Conservation (phyloP, 345 rosid genomes). For the Reutealis trisperma region DNA sequence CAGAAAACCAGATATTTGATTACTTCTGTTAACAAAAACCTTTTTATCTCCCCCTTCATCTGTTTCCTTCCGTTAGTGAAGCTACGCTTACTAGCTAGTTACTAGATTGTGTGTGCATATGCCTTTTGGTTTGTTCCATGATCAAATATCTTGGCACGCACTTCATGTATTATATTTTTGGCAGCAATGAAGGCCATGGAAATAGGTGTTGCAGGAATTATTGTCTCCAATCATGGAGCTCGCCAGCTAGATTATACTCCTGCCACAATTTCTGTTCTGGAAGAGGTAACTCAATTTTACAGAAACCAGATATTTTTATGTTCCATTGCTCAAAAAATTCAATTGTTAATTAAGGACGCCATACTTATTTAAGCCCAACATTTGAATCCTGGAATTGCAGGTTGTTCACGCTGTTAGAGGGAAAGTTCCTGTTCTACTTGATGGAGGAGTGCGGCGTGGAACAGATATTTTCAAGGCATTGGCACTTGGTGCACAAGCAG, state of each 20-base stretch:
- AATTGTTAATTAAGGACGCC: background rate
- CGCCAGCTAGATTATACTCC: conserved; percentile 77
- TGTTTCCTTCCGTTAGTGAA: no score
- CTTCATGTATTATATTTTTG: background rate
- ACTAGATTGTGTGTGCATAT: no score
- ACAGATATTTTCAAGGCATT: conserved; percentile 89
- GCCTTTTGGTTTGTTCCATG: background rate
- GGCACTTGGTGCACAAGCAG: conserved; percentile 87
- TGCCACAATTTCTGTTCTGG: conserved; percentile 60
- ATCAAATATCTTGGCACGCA: background rate
- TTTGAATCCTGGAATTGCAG: conserved; percentile 35
- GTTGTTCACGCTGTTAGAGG: conserved; percentile 70
- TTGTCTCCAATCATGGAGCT: conserved; percentile 82
- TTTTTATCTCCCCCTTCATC: no score
- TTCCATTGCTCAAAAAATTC: background rate
- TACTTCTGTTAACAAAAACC: background rate
- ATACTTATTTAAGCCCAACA: no score
- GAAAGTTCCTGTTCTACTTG: conserved; percentile 67
- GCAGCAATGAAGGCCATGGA: conserved; percentile 55
- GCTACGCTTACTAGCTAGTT: no score
- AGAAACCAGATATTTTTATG: background rate
- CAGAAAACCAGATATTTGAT: no score
- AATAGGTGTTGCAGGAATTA: conserved; percentile 63
- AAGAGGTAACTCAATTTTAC: conserved; percentile 48
- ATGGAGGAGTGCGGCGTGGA: conserved; percentile 88